phyloP scores from a whole-genome alignment of 192 early-diverging fungal genomes.

The Podila epicladia region DNA sequence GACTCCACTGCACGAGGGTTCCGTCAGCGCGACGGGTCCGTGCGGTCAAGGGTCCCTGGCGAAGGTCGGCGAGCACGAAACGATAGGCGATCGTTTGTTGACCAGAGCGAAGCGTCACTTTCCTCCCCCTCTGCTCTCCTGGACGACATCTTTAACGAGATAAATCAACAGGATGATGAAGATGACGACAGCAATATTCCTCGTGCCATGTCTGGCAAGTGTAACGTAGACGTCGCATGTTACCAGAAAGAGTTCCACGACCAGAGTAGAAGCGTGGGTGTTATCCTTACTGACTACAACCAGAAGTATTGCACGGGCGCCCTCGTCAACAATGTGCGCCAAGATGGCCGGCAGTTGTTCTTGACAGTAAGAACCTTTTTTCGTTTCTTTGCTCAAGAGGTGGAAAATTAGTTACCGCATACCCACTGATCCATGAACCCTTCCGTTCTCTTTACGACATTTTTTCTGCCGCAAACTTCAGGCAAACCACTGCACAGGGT shows the following conservation, averaged over 20 bases:
- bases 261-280: slow-evolving; percentile 53
- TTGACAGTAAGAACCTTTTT: slow-evolving; percentile 46
- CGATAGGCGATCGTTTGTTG: neutral
- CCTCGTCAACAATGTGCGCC: slow-evolving; percentile 52
- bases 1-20: too few species aligned
- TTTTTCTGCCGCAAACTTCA: slow-evolving; percentile 1
- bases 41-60: neutral
- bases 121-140: neutral
- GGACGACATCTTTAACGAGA: neutral
- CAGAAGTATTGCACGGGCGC: slow-evolving; percentile 60
- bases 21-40: slow-evolving; percentile 21
- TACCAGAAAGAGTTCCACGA: slow-evolving; percentile 38
- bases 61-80: neutral
- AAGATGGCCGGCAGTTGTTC: slow-evolving; percentile 57
- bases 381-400: neutral
- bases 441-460: neutral
- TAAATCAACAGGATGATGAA: neutral
- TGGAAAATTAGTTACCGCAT: too few species aligned
- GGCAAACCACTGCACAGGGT: slow-evolving; percentile 56
- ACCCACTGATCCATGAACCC: too few species aligned
- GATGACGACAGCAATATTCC: slow-evolving; percentile 1
- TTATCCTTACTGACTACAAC: slow-evolving; percentile 55
- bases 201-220: slow-evolving; percentile 51
- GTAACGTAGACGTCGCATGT: slow-evolving; percentile 56
- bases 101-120: neutral